Evolutionary conservation across 23 red algal genomes (phyloP).

Genomic region (Rhodosorus marinus): DNA sequence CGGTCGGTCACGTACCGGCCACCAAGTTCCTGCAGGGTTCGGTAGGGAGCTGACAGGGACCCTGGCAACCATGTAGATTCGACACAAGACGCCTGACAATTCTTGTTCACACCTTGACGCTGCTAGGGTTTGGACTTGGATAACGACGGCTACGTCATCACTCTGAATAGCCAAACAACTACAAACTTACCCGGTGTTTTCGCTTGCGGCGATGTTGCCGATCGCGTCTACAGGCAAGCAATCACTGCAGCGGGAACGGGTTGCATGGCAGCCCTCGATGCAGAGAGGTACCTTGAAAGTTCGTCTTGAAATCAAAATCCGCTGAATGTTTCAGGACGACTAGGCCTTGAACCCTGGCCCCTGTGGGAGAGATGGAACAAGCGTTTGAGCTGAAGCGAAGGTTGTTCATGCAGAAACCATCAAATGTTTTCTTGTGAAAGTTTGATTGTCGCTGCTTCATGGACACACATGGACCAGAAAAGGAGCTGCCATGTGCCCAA

Average conservation of each 20-base stretch:
- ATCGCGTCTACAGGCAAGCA: conserved; percentile 68
- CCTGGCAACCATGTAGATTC: neutral
- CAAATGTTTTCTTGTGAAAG: no score
- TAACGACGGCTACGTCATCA: conserved; percentile 34
- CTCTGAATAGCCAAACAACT: conserved; percentile 9
- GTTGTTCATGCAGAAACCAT: no score
- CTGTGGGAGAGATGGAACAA: no score
- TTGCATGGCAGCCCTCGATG: conserved; percentile 74
- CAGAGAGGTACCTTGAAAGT: conserved; percentile 61
- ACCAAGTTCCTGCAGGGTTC: conserved; percentile 42
- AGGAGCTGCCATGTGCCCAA: no score
- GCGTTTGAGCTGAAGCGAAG: no score
- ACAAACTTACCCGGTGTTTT: conserved; percentile 66
- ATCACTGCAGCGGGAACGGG: conserved; percentile 74
- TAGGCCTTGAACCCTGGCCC: no score
- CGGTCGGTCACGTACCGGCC: conserved; percentile 65
- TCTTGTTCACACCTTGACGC: no score
- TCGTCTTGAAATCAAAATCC: no score
- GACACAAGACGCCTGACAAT: no score
- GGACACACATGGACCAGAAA: no score
- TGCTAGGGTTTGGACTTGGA: conserved; percentile 57
- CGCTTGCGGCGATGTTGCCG: conserved; percentile 73
- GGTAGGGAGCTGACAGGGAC: neutral
- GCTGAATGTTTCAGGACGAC: no score
- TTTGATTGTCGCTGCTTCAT: no score